A percentile compares a stretch with the other conserved stretches of the same genome.
These are phyloP conservation scores for Magnusiomyces suaveolens DNA, from an alignment of 1,139 yeast genomes.

Conservation along the genomic window DNA sequence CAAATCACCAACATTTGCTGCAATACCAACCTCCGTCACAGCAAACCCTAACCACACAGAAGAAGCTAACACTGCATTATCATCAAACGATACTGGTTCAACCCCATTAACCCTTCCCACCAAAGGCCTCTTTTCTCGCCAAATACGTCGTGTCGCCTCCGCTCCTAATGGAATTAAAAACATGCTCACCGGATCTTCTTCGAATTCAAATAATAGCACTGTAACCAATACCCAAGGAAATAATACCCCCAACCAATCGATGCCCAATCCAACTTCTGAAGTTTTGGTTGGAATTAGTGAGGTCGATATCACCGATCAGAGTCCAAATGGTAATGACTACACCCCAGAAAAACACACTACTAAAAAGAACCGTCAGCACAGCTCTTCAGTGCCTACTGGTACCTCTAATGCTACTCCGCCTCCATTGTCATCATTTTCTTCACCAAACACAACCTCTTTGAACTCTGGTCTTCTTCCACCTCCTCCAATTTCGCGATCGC, in stretches of 20 bases:
- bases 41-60: slow-evolving; percentile 4
- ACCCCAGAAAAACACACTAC: background rate
- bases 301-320: slow-evolving; percentile 6
- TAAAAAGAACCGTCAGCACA: background rate
- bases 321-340: background rate
- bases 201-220: background rate
- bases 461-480: slow-evolving; percentile 3
- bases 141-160: slow-evolving; percentile 67
- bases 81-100: background rate
- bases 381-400: background rate
- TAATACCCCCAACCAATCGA: slow-evolving; percentile 4
- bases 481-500: slow-evolving; percentile 23
- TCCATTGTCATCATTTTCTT: background rate
- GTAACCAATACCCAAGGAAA: slow-evolving; percentile 9
- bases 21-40: slow-evolving; percentile 4
- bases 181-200: slow-evolving; percentile 18
- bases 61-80: background rate
- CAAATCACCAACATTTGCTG: background rate
- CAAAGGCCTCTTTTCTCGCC: slow-evolving; percentile 40
- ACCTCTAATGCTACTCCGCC: background rate
- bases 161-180: slow-evolving; percentile 53
- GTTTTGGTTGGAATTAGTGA: slow-evolving; percentile 5
- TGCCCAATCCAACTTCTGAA: slow-evolving; percentile 1
- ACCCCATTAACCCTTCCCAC: background rate
- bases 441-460: background rate